phyloP scores from a whole-genome alignment of 495 filamentous ascomycete species.

The Amorphotheca resinae region DNA sequence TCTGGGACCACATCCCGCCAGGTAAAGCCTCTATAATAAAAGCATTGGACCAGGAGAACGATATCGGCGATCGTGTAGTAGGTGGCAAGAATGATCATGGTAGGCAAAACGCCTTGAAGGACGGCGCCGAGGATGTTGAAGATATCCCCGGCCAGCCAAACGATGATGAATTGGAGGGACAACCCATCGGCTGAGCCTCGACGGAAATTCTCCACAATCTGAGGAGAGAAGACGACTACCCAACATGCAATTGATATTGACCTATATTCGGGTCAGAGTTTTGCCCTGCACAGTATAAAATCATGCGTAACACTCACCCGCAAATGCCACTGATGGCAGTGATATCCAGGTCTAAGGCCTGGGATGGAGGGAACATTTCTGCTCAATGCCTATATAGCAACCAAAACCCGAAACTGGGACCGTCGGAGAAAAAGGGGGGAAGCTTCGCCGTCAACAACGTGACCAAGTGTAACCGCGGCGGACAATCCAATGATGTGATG shows the following conservation, averaged over 20 bases:
- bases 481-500: too few relatives aligned
- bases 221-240: conserved; percentile 95
- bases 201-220: conserved; percentile 91
- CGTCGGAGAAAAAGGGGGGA: too few relatives aligned
- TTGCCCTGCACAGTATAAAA: conserved; percentile 2
- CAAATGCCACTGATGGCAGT: conserved; percentile 83
- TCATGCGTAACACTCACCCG: conserved; percentile 41
- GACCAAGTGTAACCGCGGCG: too few relatives aligned
- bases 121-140: conserved; percentile 93
- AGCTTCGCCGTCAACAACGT: too few relatives aligned
- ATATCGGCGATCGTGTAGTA: conserved; percentile 95
- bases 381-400: too few relatives aligned
- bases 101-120: conserved; percentile 86
- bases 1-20: conserved; percentile 37
- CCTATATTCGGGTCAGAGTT: conserved; percentile 30
- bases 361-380: conserved; percentile 17
- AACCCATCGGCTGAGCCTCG: conserved; percentile 79
- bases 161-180: conserved; percentile 75
- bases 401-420: too few relatives aligned
- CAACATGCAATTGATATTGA: conserved; percentile 95
- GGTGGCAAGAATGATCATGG: conserved; percentile 89
- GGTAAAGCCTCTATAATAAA: conserved; percentile 85
- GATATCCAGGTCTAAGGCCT: conserved; percentile 53
- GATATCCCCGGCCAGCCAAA: conserved; percentile 88
- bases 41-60: conserved; percentile 75